These are phyloP conservation scores for Pythium plurisporium DNA, from an alignment of 352 stramenopile species.

Conservation along the genomic window DNA sequence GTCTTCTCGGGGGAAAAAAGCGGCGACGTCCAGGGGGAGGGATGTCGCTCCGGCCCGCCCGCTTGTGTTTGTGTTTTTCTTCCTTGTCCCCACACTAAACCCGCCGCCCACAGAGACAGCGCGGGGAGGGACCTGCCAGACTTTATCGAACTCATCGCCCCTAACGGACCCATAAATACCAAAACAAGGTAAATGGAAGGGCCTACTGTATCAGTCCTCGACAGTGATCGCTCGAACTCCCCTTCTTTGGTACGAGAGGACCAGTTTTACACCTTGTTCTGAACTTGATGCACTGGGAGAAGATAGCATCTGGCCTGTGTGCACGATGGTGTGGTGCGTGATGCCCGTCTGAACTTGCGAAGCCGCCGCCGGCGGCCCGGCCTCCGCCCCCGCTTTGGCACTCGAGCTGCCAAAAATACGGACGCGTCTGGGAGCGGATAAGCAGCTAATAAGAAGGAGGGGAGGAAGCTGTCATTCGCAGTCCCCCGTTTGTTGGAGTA, in stretches of 20 bases:
- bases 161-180: background rate
- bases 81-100: conserved; percentile 29
- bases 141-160: conserved; percentile 22
- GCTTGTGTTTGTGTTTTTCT: conserved; percentile 25
- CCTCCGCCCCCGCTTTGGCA: too few relatives aligned
- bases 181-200: conserved; percentile 26
- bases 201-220: too few relatives aligned
- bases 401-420: conserved; percentile 8
- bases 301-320: conserved; percentile 25
- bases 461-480: background rate
- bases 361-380: too few relatives aligned
- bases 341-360: conserved; percentile 13
- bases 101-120: conserved; percentile 28
- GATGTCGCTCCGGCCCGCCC: conserved; percentile 9
- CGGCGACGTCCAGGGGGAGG: background rate
- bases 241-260: background rate
- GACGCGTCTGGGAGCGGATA: background rate
- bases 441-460: background rate
- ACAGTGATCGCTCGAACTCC: too few relatives aligned
- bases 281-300: background rate
- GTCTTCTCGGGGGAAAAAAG: background rate
- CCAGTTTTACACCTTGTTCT: background rate
- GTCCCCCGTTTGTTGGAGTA: too few relatives aligned
- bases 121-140: conserved; percentile 18
- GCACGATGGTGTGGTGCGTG: conserved; percentile 19